phyloP scores from a whole-genome alignment of 345 rosid genomes.

The Rhodomyrtus tomentosa region DNA sequence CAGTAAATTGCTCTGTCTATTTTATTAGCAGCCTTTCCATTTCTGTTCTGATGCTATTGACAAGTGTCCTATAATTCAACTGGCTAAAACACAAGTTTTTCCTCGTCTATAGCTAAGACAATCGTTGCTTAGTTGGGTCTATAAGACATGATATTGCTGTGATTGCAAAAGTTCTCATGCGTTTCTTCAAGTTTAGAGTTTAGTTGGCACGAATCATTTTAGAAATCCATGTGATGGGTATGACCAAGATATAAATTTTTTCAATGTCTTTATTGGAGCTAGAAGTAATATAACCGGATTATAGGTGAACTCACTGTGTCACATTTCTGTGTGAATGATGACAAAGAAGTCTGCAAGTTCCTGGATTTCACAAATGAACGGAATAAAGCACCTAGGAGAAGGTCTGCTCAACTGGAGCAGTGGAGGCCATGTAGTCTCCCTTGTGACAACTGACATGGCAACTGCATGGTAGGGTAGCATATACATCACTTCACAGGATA shows the following conservation, averaged over 20 bases:
- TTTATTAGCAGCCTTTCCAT: not conserved
- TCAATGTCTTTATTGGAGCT: not conserved
- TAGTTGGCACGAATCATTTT: not conserved
- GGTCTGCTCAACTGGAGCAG: not conserved
- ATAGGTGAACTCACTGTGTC: not conserved
- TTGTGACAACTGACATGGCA: not conserved
- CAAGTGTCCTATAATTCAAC: not conserved
- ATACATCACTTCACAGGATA: not conserved
- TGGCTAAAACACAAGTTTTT: not conserved
- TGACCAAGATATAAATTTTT: not conserved
- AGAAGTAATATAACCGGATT: not conserved
- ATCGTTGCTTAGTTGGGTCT: not conserved
- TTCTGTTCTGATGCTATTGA: not conserved
- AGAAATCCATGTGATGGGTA: not conserved
- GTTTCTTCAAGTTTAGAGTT: not conserved
- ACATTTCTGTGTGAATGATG: not conserved
- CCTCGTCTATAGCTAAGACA: not conserved
- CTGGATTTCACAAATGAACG: not conserved
- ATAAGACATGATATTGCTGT: not conserved
- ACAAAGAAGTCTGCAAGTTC: not conserved
- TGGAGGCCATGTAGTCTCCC: not conserved
- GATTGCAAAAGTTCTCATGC: not conserved
- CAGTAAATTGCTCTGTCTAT: not conserved
- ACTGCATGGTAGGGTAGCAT: not conserved
- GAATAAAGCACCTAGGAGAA: not conserved